Evolutionary conservation across 148 eudicot genomes (phyloP).

Genomic region (Fagopyrum tataricum): DNA sequence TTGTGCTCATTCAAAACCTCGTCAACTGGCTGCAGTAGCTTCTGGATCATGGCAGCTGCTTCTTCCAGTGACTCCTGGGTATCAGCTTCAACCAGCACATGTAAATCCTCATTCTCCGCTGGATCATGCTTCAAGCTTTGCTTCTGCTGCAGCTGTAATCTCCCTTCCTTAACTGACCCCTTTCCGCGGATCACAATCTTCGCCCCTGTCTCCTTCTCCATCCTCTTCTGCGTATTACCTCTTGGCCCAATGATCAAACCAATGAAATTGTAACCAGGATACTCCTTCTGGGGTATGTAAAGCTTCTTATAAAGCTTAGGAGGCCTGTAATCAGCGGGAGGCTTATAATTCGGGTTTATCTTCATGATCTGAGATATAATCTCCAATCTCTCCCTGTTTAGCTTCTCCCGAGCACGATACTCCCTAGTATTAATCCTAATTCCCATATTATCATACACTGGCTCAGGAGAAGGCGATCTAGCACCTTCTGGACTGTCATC

Average conservation of each 20-base stretch:
- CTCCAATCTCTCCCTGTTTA: conserved; percentile 67
- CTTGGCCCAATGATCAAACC: conserved; percentile 92
- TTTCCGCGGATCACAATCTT: conserved; percentile 87
- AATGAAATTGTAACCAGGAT: conserved; percentile 79
- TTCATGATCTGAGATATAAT: conserved; percentile 67
- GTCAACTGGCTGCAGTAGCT: conserved; percentile 79
- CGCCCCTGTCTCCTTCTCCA: conserved; percentile 91
- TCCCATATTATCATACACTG: conserved; percentile 74
- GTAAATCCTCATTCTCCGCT: conserved; percentile 87
- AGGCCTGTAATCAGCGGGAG: conserved; percentile 82
- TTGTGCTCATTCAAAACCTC: conserved; percentile 82
- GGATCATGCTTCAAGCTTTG: conserved; percentile 68
- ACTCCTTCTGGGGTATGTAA: conserved; percentile 82
- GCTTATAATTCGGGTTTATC: conserved; percentile 75
- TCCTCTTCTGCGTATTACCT: conserved; percentile 84
- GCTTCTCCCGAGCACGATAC: conserved; percentile 64
- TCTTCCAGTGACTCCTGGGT: conserved; percentile 76
- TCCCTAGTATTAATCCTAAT: conserved; percentile 81
- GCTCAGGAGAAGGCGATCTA: conserved; percentile 89
- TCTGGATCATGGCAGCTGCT: conserved; percentile 92
- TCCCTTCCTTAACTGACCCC: conserved; percentile 76
- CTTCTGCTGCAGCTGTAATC: conserved; percentile 53
- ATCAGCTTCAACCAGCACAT: conserved; percentile 89
- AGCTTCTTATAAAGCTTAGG: conserved; percentile 83
- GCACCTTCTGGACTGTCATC: conserved; percentile 88